Conservation (phyloP, 805 yeast genomes). For the Wickerhamiella shivajii region DNA sequence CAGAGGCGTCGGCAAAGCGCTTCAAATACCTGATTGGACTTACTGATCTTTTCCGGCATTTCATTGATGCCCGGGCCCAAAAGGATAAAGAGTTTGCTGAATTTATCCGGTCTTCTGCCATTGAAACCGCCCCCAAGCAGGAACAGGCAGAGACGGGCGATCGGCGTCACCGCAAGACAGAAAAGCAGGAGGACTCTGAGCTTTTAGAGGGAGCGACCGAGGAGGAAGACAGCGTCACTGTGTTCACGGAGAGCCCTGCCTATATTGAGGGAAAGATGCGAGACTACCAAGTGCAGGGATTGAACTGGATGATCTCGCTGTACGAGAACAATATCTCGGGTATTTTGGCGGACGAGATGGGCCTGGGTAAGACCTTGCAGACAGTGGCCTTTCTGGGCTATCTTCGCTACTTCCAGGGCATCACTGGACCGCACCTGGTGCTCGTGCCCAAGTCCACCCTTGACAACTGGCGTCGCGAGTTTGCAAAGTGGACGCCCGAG, state of each 20-base stretch:
- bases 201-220: conserved; percentile 67
- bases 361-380: conserved; percentile 89
- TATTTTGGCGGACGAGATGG: conserved; percentile 96
- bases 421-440: conserved; percentile 82
- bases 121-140: conserved; percentile 14
- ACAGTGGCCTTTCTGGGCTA: conserved; percentile 87
- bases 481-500: conserved; percentile 91
- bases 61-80: conserved; percentile 66
- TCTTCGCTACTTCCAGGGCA: conserved; percentile 57
- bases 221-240: conserved; percentile 39
- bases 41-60: conserved; percentile 78
- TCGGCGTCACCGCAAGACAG: conserved; percentile 68
- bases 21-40: conserved; percentile 68
- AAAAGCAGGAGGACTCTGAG: conserved; percentile 92
- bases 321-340: conserved; percentile 85
- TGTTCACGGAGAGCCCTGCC: conserved; percentile 75
- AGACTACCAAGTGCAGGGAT: conserved; percentile 88
- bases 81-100: conserved; percentile 50
- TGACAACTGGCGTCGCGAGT: conserved; percentile 94
- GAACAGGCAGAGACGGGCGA: conserved; percentile 17
- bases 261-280: conserved; percentile 63
- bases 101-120: conserved; percentile 22
- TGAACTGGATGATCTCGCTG: conserved; percentile 83
- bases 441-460: conserved; percentile 92
- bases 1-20: conserved; percentile 57